phyloP scores from a whole-genome alignment of 768 basidiomycete genomes.

The Infundibulicybe gibba region DNA sequence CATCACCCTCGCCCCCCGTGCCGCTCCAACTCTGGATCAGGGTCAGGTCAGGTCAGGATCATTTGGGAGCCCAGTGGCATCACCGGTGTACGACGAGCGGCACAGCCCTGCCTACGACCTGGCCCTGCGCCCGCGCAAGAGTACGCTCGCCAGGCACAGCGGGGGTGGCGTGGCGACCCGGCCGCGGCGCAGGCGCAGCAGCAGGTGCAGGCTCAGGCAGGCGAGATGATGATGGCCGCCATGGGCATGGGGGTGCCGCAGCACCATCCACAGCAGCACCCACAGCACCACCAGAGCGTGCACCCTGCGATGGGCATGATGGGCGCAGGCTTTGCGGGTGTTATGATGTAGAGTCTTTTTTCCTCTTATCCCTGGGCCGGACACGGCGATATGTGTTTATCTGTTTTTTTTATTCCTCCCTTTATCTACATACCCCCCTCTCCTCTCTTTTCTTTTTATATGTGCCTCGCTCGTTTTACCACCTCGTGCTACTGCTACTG shows the following conservation, averaged over 20 bases:
- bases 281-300: too few species aligned
- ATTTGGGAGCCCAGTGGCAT: constrained; percentile 3
- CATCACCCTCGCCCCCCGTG: constrained; percentile 5
- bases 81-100: constrained; percentile 5
- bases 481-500: too few species aligned
- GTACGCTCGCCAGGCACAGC: constrained; percentile 3
- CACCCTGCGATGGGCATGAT: too few species aligned
- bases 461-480: too few species aligned
- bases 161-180: constrained; percentile 1
- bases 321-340: too few species aligned
- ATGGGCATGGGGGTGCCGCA: constrained; percentile 1
- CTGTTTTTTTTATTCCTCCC: too few species aligned
- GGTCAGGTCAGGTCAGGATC: constrained; percentile 5
- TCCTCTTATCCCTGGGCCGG: too few species aligned
- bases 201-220: not conserved
- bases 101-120: constrained; percentile 14
- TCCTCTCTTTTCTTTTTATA: too few species aligned
- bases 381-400: too few species aligned
- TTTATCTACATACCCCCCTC: too few species aligned
- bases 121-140: constrained; percentile 6
- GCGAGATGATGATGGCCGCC: constrained; percentile 1
- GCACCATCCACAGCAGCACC: too few species aligned
- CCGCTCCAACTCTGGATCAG: not conserved
- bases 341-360: too few species aligned
- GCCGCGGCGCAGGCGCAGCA: constrained; percentile 1